Evolutionary conservation across 2,329 filamentous ascomycete species (phyloP).

Genomic region (Aspergillus sp.): DNA sequence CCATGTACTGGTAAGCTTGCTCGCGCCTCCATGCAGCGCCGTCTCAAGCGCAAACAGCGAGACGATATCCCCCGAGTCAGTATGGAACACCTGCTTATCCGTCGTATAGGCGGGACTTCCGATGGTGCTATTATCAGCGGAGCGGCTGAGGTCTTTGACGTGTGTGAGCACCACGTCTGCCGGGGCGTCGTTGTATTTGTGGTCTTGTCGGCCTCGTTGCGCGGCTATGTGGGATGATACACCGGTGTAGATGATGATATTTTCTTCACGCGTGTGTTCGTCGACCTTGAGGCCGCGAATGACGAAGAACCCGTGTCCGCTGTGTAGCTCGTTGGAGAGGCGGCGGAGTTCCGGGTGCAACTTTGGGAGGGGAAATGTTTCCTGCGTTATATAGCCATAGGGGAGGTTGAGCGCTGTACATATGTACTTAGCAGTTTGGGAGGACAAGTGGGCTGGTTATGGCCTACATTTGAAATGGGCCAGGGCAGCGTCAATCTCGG

Average conservation of each 20-base stretch:
- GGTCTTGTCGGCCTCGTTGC: conserved; percentile 44
- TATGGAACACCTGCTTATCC: conserved; percentile 53
- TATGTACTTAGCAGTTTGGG: neutral
- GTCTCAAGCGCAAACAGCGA: conserved; percentile 49
- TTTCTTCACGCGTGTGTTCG: conserved; percentile 35
- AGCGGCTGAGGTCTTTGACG: conserved; percentile 59
- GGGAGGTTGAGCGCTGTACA: conserved; percentile 27
- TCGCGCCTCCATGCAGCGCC: conserved; percentile 52
- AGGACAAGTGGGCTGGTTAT: no score
- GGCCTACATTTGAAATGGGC: conserved; percentile 42
- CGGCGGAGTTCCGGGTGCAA: conserved; percentile 33
- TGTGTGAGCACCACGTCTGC: conserved; percentile 57
- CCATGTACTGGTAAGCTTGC: conserved; percentile 55
- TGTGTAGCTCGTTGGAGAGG: conserved; percentile 39
- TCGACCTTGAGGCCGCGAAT: conserved; percentile 43
- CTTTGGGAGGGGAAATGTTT: conserved; percentile 46
- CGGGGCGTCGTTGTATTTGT: conserved; percentile 24
- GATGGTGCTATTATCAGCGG: conserved; percentile 30
- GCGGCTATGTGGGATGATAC: conserved; percentile 44
- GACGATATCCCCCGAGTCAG: conserved; percentile 57
- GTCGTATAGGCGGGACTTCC: conserved; percentile 45
- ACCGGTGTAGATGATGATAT: conserved; percentile 45
- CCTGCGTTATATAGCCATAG: conserved; percentile 45
- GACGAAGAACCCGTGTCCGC: conserved; percentile 46
- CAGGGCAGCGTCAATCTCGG: conserved; percentile 46